Percentiles rank a stretch among this genome's conserved stretches.
Conservation (phyloP, 2,329 filamentous ascomycete species). For the Aspergillus jensenii region DNA sequence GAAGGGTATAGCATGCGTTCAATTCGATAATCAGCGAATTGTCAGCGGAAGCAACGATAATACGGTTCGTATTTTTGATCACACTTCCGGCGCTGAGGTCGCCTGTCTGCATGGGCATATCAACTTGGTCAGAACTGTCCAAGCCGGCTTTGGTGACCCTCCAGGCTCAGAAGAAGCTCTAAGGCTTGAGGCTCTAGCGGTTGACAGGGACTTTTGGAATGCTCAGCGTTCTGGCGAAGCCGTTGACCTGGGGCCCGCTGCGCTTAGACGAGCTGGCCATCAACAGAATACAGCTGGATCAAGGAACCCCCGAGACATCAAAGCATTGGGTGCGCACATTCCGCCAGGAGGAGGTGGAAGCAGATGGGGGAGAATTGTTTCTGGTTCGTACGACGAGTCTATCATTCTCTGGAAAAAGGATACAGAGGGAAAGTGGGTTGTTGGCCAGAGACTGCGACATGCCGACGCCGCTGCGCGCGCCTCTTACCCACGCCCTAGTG, state of each 20-base stretch:
- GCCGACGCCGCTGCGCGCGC: constrained; percentile 47
- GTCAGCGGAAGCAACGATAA: constrained; percentile 96
- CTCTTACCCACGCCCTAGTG: constrained; percentile 13
- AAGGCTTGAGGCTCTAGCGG: constrained; percentile 66
- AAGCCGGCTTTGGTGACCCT: constrained; percentile 89
- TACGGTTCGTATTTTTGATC: constrained; percentile 93
- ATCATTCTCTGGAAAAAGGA: constrained; percentile 94
- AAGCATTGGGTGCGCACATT: constrained; percentile 76
- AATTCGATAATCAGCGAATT: constrained; percentile 90
- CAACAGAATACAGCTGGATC: constrained; percentile 67
- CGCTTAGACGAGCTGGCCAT: constrained; percentile 53
- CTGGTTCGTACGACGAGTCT: constrained; percentile 92
- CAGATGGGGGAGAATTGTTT: constrained; percentile 90
- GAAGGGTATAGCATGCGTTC: constrained; percentile 96
- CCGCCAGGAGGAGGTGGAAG: constrained; percentile 89
- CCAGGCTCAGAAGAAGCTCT: constrained; percentile 77
- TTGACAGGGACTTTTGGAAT: constrained; percentile 72
- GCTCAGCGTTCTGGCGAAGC: constrained; percentile 50
- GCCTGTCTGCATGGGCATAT: constrained; percentile 80
- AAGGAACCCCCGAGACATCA: constrained; percentile 69
- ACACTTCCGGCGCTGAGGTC: constrained; percentile 80
- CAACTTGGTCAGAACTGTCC: constrained; percentile 87
- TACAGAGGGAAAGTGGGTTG: constrained; percentile 79
- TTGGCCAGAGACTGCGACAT: constrained; percentile 72
- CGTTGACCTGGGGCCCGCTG: constrained; percentile 36